These are phyloP conservation scores for Fusarium sp. DNA, from an alignment of 2,329 filamentous ascomycete genomes.

Conservation along the genomic window DNA sequence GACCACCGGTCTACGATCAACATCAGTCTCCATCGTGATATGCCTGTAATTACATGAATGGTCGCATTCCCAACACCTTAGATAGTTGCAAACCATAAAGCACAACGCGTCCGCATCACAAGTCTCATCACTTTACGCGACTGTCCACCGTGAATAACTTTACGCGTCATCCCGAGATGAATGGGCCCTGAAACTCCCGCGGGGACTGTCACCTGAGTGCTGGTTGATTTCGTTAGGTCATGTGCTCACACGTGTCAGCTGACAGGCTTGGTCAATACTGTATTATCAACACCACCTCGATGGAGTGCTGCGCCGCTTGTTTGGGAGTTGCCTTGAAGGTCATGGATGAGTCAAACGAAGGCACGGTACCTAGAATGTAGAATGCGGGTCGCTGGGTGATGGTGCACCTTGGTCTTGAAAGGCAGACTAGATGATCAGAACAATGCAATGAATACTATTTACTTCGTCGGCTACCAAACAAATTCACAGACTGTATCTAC, in stretches of 20 bases:
- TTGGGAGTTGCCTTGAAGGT: neutral
- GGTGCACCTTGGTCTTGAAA: neutral
- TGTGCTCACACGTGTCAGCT: neutral
- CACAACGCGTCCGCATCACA: neutral
- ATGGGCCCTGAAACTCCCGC: neutral
- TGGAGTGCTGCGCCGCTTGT: neutral
- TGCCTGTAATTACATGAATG: neutral
- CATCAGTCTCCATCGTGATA: conserved; percentile 10
- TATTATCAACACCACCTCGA: neutral
- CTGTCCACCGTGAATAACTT: neutral
- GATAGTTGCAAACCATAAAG: neutral
- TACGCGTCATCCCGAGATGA: neutral
- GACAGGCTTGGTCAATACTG: neutral
- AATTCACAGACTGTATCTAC: conserved; percentile 31
- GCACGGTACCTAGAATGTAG: neutral
- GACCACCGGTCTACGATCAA: conserved; percentile 39
- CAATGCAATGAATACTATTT: neutral
- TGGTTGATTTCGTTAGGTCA: neutral
- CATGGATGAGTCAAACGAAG: neutral
- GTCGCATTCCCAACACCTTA: neutral
- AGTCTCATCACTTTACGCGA: neutral
- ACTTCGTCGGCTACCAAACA: conserved; percentile 17
- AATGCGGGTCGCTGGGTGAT: neutral
- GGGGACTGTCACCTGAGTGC: neutral
- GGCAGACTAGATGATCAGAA: neutral